Percentiles rank a stretch among this genome's conserved stretches.
These are phyloP conservation scores for Begonia loranthoides DNA, from an alignment of 306 rosid genomes.

Conservation along the genomic window DNA sequence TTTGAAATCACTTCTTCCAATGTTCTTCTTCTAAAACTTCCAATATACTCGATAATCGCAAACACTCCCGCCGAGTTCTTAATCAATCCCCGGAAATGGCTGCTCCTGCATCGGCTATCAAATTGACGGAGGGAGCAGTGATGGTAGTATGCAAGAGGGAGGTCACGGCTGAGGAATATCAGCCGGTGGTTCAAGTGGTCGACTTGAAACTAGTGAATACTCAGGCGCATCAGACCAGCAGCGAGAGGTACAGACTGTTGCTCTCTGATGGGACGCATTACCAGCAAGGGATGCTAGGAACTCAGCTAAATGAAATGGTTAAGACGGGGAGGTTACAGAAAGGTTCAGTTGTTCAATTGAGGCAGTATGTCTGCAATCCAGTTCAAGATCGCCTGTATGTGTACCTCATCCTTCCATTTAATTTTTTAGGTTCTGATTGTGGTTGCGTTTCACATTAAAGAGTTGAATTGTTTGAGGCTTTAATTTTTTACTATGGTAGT, in stretches of 20 bases:
- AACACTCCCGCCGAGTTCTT: background rate
- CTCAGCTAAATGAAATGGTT: constrained; percentile 47
- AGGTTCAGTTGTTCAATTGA: constrained; percentile 46
- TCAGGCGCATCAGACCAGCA: constrained; percentile 18
- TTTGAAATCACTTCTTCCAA: constrained; percentile 2
- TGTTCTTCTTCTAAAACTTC: background rate
- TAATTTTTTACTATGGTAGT: too few species aligned
- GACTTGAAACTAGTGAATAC: constrained; percentile 41
- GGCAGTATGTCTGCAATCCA: constrained; percentile 34
- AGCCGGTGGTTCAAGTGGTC: constrained; percentile 56
- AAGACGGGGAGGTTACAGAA: constrained; percentile 33
- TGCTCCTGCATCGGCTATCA: constrained; percentile 24
- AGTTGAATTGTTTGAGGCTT: too few species aligned
- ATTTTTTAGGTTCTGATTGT: background rate
- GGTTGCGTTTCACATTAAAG: background rate
- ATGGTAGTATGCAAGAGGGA: constrained; percentile 26
- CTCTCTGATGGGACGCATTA: constrained; percentile 53
- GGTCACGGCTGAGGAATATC: constrained; percentile 12
- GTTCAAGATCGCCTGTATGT: constrained; percentile 64
- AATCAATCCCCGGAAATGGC: constrained; percentile 4
- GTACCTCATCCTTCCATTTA: background rate
- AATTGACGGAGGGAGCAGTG: constrained; percentile 50
- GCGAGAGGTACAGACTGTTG: constrained; percentile 48
- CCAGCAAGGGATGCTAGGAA: constrained; percentile 71
- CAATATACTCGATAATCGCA: background rate